phyloP scores from a whole-genome alignment of 1,284 basidiomycete species.

The Mrakiaceae sp. region DNA sequence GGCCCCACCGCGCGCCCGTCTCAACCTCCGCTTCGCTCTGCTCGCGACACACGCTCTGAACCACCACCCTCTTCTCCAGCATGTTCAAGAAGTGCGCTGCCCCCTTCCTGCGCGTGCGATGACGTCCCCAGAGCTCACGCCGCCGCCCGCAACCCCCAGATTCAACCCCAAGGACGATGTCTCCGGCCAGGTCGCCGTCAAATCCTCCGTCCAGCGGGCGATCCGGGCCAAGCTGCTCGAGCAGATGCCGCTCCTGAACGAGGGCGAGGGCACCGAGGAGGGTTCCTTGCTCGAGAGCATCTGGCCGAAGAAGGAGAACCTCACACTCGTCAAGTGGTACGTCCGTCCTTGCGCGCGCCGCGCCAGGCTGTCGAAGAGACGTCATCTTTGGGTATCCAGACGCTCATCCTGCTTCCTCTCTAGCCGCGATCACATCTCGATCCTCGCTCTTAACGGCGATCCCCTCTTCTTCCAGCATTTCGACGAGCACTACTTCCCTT shows the following conservation, averaged over 20 bases:
- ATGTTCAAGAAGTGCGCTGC: conserved; percentile 33
- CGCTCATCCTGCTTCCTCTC: not conserved
- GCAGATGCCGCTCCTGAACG: conserved; percentile 62
- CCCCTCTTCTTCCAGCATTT: conserved; percentile 96
- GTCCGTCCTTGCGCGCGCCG: conserved; percentile 29
- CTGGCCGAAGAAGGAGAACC: conserved; percentile 96
- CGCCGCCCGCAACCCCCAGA: conserved; percentile 37
- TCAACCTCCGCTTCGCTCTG: too few relatives aligned
- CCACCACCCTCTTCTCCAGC: not conserved
- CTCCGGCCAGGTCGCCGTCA: conserved; percentile 83
- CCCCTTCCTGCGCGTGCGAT: not conserved
- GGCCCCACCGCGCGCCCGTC: too few relatives aligned
- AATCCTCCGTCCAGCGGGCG: conserved; percentile 83
- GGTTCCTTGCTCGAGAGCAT: conserved; percentile 61
- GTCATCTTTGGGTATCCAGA: not conserved
- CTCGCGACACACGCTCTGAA: too few relatives aligned
- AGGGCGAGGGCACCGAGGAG: conserved; percentile 38
- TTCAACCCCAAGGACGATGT: conserved; percentile 80
- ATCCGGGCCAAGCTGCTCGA: conserved; percentile 70
- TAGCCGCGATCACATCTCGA: conserved; percentile 89
- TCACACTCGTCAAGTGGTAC: conserved; percentile 90
- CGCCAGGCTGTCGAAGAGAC: conserved; percentile 9
- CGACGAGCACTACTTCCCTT: conserved; percentile 85
- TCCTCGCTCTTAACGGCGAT: conserved; percentile 74
- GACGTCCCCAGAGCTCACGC: not conserved